Conservation (phyloP, 345 rosid species). For the Punica granatum region DNA sequence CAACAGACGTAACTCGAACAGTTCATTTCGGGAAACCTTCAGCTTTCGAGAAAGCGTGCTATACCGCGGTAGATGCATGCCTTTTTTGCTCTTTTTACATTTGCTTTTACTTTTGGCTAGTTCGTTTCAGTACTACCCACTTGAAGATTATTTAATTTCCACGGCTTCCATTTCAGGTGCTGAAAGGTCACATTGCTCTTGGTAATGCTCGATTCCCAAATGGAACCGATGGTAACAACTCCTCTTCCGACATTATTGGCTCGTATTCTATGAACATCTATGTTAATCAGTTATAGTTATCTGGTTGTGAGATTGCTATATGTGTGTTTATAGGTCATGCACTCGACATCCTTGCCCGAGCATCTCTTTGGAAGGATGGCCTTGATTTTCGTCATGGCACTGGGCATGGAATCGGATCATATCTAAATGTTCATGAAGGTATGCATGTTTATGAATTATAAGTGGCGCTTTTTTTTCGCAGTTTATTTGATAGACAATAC, state of each 20-base stretch:
- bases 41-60: constrained; percentile 77
- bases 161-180: constrained; percentile 39
- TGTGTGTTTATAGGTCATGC: constrained; percentile 48
- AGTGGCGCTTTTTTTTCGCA: background rate
- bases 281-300: background rate
- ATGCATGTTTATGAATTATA: constrained; percentile 23
- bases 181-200: constrained; percentile 89
- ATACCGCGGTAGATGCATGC: constrained; percentile 69
- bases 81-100: background rate
- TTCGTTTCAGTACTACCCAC: background rate
- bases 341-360: constrained; percentile 89
- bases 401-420: constrained; percentile 98
- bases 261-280: background rate
- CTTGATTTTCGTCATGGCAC: constrained; percentile 98
- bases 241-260: constrained; percentile 6
- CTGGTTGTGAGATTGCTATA: background rate
- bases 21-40: constrained; percentile 97
- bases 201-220: constrained; percentile 85
- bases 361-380: constrained; percentile 84
- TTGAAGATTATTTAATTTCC: background rate
- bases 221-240: constrained; percentile 70
- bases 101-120: background rate
- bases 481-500: background rate
- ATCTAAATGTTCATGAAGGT: constrained; percentile 96
- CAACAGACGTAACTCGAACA: constrained; percentile 92